phyloP scores from a whole-genome alignment of 1,284 basidiomycete genomes.

The Leucoagaricus sp. region DNA sequence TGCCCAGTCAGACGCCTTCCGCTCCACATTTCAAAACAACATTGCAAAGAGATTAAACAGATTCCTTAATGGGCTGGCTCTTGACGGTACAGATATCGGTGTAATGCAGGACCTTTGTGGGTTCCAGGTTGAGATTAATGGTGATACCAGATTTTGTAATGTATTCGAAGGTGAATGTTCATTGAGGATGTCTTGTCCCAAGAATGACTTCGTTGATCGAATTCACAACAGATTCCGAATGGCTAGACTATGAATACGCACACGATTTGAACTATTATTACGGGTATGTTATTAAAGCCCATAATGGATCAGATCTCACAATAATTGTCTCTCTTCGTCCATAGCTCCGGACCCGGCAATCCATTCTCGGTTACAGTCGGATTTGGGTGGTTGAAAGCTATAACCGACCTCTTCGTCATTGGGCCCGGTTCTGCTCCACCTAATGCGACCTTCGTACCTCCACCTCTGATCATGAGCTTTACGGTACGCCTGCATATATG shows the following conservation, averaged over 20 bases:
- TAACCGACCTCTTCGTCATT: not conserved
- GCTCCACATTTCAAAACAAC: not conserved
- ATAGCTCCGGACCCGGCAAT: not conserved
- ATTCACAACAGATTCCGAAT: not conserved
- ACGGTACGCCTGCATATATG: not conserved
- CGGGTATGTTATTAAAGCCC: not conserved
- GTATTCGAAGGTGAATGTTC: not conserved
- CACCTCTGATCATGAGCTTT: not conserved
- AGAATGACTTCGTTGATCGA: not conserved
- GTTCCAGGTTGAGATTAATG: not conserved
- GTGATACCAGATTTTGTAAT: not conserved
- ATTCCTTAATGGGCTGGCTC: not conserved
- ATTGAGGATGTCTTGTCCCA: too few species aligned
- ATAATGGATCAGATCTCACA: not conserved
- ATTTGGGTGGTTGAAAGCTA: not conserved
- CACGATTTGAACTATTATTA: conserved; percentile 6
- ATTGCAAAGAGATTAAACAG: not conserved
- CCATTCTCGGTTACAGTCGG: not conserved
- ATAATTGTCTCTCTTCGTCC: not conserved
- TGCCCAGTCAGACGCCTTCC: not conserved
- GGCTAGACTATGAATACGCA: conserved; percentile 3
- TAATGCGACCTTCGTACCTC: not conserved
- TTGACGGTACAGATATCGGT: not conserved
- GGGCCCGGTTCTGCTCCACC: not conserved
- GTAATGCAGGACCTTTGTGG: conserved; percentile 4